Evolutionary conservation across 306 rosid species (phyloP), one percentile per base, ranked within the genome.

Genomic region (Myrica gale): DNA sequence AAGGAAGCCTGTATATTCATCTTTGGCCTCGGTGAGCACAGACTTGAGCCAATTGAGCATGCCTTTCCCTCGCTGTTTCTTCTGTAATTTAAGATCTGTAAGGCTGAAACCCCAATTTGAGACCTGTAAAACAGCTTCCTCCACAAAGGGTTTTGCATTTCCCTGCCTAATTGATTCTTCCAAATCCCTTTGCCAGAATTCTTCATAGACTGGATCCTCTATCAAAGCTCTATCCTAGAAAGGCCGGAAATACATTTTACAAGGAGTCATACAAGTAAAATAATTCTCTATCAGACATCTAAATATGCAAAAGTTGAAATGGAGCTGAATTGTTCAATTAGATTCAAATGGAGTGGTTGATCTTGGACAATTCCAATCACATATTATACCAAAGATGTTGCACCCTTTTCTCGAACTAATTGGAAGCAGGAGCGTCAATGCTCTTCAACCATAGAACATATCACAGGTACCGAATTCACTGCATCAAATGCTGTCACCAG

Each of bases 91-190:
- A 75, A 95, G 97, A 83, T 95, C 97, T 42, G 76, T 83, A 69
- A 95, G 96, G 85, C 91, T 87, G 90, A 95, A 92, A 83, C 98
- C 98, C 98, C 98, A 95, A 80, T 88, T 83, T 23, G 97, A 88
- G 57, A 90, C 97, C 82, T 89, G 97, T 85, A 95, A 67, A 68
- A 85, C 85, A 86, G 97, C 96, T 85, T 95, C 98, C 85, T 92
- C 96, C 77, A 92, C 83, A 66, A 95, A 92, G 56, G 98, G 97
- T 82, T 85, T 85, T 39, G 62, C 76, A 79, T 73, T 87, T 69
- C 96, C 90, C 76, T 90, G 98, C 85, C 98, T 88, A 78, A 87
- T 90, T 44, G 98, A 92, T 87, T 95, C 98, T 88, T 95, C 98
- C 67, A 90, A 93, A 53, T 90, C 97, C 88, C 97, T 90, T 84